Evolutionary conservation across 2,329 filamentous ascomycete genomes (phyloP), one percentile per base, ranked within the genome.

Genomic region (Thielaviopsis cerberus): DNA sequence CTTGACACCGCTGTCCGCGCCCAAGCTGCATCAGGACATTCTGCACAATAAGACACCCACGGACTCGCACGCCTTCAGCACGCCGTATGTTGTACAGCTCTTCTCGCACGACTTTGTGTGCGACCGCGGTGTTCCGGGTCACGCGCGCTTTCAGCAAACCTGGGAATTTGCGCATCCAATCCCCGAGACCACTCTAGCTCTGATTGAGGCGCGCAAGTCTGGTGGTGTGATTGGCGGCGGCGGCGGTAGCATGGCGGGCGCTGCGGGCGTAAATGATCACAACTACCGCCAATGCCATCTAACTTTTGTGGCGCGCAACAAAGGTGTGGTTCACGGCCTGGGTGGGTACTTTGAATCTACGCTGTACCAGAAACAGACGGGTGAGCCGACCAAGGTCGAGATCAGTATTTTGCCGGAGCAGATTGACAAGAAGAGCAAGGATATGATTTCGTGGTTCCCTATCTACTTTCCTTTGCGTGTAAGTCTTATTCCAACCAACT

Each of bases 391-490:
- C 1, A 82, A 81, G 64, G 80, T 96, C 4, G 91, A 97, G 72
- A 77, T 98, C 61, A 94, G 88, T 66, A 98, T 86, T 3, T 85
- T 95, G 65, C 94, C 92, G 0, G 86, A 94, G 63, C 87, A 85
- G 27, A 97, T 98, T 71, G 88, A 92, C 58, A 74, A 74, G 59
- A 97, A 97, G 79, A 95, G 89, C 75, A 86, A 85, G 67, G 90
- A 94, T 65, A 98, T 98, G 94, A 94, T 96, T 63, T 94, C 88
- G 58, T 98, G 92, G 92, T 98, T 98, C 69, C 92, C 92, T 1
- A 97, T 98, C 27, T 96, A 91, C 73, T 98, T 98, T 67, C 92
- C 94, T 0, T 73, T 98, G 15, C 94, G 92, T 81, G 89, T 90
- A 74, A 66, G 79, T 68, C 55, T 2, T 20, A 6, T 15, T n/a